Evolutionary conservation across 1,284 basidiomycete species (phyloP).

Genomic region (Puccinia novopanici): DNA sequence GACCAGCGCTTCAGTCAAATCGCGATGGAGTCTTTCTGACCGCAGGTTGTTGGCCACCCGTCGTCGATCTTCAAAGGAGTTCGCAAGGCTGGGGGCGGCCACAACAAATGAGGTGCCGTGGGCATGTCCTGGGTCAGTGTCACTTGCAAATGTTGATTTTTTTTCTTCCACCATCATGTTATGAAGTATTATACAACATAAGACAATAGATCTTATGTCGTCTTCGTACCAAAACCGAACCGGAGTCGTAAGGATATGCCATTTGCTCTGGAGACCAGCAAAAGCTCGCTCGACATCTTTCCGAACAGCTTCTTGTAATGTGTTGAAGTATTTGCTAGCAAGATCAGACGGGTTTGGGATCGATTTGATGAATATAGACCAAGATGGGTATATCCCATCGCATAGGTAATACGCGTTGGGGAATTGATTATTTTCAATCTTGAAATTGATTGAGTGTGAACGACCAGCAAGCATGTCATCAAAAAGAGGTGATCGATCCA

Average conservation of each 20-base stretch:
- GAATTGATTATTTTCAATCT: too few species aligned
- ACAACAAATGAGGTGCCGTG: neutral
- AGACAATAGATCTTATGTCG: neutral
- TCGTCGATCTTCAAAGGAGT: neutral
- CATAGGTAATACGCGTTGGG: slow-evolving; percentile 15
- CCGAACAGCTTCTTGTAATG: neutral
- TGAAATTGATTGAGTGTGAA: too few species aligned
- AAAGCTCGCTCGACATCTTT: slow-evolving; percentile 23
- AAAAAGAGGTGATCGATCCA: neutral
- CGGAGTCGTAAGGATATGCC: slow-evolving; percentile 5
- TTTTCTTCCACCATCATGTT: slow-evolving; percentile 18
- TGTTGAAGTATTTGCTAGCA: slow-evolving; percentile 15
- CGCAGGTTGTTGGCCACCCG: neutral
- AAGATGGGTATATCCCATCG: slow-evolving; percentile 29
- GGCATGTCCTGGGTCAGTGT: neutral
- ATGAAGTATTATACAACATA: slow-evolving; percentile 17
- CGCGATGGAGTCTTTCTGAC: neutral
- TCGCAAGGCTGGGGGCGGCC: neutral
- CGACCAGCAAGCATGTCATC: too few species aligned
- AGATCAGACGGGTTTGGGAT: neutral
- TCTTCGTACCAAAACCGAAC: slow-evolving; percentile 6
- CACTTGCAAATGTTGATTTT: neutral
- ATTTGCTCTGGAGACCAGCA: too few species aligned
- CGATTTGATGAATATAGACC: neutral
- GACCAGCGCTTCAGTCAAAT: neutral